These are phyloP conservation scores for Pestalotiopsis sp. DNA, from an alignment of 2,329 filamentous ascomycete species.

Conservation along the genomic window DNA sequence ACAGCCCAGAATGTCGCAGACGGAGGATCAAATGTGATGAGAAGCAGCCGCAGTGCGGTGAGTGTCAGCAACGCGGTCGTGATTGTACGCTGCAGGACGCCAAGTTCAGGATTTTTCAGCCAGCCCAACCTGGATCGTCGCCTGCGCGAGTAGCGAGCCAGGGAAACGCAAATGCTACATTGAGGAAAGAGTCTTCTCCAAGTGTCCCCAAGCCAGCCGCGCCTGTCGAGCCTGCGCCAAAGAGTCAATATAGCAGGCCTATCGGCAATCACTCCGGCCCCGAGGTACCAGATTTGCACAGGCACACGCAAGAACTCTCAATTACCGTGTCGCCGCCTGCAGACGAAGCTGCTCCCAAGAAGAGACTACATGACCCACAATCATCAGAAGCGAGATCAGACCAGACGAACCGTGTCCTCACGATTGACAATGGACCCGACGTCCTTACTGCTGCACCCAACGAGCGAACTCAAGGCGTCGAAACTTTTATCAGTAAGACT, in stretches of 20 bases:
- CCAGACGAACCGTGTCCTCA: not conserved
- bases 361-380: not conserved
- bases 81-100: not conserved
- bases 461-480: not conserved
- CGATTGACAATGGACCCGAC: not conserved
- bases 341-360: not conserved
- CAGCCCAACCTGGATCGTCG: not conserved
- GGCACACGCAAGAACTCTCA: not conserved
- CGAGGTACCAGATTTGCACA: not conserved
- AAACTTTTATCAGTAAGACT: not conserved
- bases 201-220: not conserved
- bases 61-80: not conserved
- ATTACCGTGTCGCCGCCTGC: not conserved
- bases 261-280: not conserved
- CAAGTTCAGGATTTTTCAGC: not conserved
- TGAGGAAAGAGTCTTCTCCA: not conserved
- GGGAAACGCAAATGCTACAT: not conserved
- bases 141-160: not conserved
- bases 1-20: not conserved
- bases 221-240: not conserved
- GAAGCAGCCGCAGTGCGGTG: not conserved
- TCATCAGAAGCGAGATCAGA: not conserved
- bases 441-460: not conserved
- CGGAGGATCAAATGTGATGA: not conserved
- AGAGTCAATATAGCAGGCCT: not conserved